Evolutionary conservation across 176 grass and related monocot species (phyloP).

Genomic region (Cenchrus americanus): DNA sequence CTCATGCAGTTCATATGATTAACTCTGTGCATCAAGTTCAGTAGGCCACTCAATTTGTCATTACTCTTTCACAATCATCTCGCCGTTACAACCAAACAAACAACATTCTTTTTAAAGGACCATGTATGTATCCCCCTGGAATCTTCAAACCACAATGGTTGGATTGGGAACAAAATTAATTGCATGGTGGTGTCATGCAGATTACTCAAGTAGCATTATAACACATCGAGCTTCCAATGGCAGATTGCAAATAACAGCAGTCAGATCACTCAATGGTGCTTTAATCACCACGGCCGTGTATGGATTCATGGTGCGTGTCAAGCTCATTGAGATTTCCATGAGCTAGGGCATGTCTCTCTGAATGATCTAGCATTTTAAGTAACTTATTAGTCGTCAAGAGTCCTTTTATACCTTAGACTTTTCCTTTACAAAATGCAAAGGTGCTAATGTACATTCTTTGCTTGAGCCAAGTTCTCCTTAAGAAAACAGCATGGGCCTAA

Average conservation of each 20-base stretch:
- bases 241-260: constrained; percentile 5
- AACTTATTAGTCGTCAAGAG: constrained; percentile 4
- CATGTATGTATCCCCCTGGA: neutral
- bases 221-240: neutral
- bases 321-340: constrained; percentile 22
- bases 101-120: neutral
- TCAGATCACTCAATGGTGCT: constrained; percentile 30
- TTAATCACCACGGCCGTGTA: constrained; percentile 12
- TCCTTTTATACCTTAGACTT: neutral
- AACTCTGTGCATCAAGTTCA: neutral
- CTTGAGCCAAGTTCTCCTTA: neutral
- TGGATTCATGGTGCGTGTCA: constrained; percentile 23
- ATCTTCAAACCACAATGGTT: neutral
- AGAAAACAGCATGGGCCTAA: neutral
- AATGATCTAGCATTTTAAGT: constrained; percentile 14
- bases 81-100: neutral
- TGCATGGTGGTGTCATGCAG: neutral
- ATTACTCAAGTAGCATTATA: constrained; percentile 31
- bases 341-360: neutral
- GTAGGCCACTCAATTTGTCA: neutral
- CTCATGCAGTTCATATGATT: neutral
- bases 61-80: constrained; percentile 1
- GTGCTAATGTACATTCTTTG: neutral
- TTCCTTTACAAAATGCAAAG: neutral
- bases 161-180: neutral